Base-by-base conservation (phyloP, 2,329 filamentous ascomycete species). In the Beauveria medogensis region DNA sequence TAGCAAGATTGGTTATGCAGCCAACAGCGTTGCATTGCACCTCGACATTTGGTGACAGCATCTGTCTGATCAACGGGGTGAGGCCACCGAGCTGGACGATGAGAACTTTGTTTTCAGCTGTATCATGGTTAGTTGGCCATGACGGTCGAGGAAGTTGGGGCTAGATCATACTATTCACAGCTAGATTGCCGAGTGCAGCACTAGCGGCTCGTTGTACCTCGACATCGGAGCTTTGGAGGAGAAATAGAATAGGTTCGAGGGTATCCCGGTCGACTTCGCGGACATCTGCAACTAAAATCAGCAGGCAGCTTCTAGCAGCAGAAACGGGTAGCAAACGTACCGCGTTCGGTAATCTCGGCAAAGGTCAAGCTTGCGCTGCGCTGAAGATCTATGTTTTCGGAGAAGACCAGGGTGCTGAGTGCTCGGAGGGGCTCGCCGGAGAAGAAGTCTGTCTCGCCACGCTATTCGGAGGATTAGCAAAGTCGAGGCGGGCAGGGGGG, bases 11-110 rank as follows among this genome's bases (percentile, higher is more conserved):
- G 51, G 94, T 99, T 74, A 99, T 99, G 78, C 94, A 99, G 56
- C 94, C 94, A 63, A 99, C 94, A 48, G 94, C 94, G 74, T 99
- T 99, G 80, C 94, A 99, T 76, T 99, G 94, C 28, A 99, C 94
- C 74, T 99, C 94, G 67, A 99, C 94, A 69, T 99, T 99, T 52
- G 89, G 85, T 61, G 93, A 97, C 77, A 95, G 91, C 94, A 99
- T 99, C 77, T 99, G 94, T 66, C 91, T 89, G 75, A 97, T 99
- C 63, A 99, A 82, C 58, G 94, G 93, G 58, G 87, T 87, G 63
- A 99, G 83, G 28, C 94, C 94, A 62, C 92, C 92, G 18, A 99
- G 85, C 66, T 91, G 85, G 64, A 99, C 94, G 69, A 99, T 99
- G 66, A 93, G 81, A 64, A 97, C 92, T 75, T 99, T 99, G 82